Evolutionary conservation across 768 basidiomycete genomes (phyloP), one percentile per base, ranked within the genome.

Genomic region (Cystobasidium ongulense): DNA sequence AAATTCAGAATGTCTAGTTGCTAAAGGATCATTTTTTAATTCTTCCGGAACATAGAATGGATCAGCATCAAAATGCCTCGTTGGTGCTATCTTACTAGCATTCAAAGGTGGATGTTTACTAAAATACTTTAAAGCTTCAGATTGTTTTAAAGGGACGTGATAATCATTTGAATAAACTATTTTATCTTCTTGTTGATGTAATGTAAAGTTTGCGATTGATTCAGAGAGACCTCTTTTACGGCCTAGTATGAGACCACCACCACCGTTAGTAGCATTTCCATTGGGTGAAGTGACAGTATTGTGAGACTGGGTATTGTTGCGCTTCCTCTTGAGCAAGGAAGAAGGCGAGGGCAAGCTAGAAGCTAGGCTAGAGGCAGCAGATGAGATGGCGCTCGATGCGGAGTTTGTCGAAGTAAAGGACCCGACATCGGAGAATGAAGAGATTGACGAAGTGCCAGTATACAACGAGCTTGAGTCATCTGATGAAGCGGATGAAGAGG

Each of bases 1-100:
- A 80, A 94, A 97, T 82, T 97, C 94, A 29, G 90, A 86, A 82
- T 98, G 81, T 76, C 78, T 80, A 64, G 80, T 76, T 0, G 77
- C 25, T 27, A 52, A 31, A 23, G 66, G 53, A 46, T 75, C 74
- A 31, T 61, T 31, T 57, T 35, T 25, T 17, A 72, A 52, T 35
- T 29, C 29, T 23, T 52, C 35, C 23, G 74, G 74, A 31, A 75
- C 54, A 50, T 59, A 75, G 33, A 46, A 66, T 2, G 74, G 74
- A 62, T 75, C 74, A 10, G 27, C 41, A 43, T 75, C 74, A 41
- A 65, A 75, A 57, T 62, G 54, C 23, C 70, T 31, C 17, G 29
- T 31, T 1, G 74, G 74, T 23, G 23, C 25, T 33, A 72, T 52
- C 27, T 46, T 57, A 31, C 33, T 25, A 11, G 71, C 70, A 46